Evolutionary conservation across 2,329 filamentous ascomycete species (phyloP).

Genomic region (Botrytis cinerea): DNA sequence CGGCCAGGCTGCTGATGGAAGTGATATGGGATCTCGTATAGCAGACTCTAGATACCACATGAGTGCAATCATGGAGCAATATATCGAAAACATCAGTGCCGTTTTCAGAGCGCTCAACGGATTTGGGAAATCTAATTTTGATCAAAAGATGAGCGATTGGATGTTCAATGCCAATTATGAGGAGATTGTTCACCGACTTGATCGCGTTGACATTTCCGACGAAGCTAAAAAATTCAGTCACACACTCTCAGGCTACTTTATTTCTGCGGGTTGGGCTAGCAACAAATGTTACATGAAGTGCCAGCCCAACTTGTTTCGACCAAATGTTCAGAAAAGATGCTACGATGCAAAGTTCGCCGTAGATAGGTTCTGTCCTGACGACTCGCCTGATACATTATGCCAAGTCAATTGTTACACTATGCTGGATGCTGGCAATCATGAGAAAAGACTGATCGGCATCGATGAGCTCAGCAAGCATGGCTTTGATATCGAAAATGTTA

Average conservation of each 20-base stretch:
- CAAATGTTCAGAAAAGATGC: neutral
- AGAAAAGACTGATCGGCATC: neutral
- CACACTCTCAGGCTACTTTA: neutral
- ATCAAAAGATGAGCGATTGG: conserved; percentile 11
- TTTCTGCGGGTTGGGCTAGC: conserved; percentile 3
- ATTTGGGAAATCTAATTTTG: neutral
- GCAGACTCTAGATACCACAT: neutral
- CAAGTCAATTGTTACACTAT: conserved; percentile 21
- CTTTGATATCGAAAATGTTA: neutral
- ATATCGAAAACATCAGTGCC: neutral
- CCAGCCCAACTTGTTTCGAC: neutral
- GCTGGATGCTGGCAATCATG: conserved; percentile 15
- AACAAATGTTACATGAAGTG: conserved; percentile 25
- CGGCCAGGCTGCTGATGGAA: neutral
- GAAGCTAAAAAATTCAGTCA: neutral
- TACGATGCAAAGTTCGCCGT: neutral
- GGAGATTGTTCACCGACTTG: neutral
- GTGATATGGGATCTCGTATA: neutral
- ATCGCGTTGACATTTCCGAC: neutral
- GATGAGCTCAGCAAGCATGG: neutral
- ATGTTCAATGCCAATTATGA: conserved; percentile 11
- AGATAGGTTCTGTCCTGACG: conserved; percentile 8
- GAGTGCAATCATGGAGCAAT: neutral
- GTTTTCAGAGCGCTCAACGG: conserved; percentile 7
- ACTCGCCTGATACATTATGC: conserved; percentile 11